Conservation (phyloP, 306 rosid genomes). For the Malus orientalis region DNA sequence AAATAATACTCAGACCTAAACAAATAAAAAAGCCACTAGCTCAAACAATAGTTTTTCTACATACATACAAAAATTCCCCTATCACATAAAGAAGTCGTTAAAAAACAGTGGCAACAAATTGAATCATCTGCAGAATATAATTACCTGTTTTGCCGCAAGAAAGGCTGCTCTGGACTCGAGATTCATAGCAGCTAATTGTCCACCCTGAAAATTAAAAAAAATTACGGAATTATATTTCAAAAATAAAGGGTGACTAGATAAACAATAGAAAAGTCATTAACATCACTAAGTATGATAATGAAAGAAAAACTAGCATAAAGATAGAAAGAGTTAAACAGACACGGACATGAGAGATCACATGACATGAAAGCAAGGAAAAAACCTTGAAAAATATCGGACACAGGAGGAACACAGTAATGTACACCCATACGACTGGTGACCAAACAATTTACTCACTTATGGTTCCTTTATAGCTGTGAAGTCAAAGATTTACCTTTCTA, state of each 20-base stretch:
- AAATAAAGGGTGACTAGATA: conserved; percentile 4
- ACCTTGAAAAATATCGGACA: not conserved
- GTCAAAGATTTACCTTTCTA: conserved; percentile 47
- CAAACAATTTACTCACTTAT: not conserved
- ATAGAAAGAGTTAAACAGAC: not conserved
- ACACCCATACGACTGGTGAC: not conserved
- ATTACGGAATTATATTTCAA: conserved; percentile 1
- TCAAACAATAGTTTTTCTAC: not conserved
- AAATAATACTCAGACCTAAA: not conserved
- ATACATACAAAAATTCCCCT: not conserved
- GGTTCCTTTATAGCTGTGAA: not conserved
- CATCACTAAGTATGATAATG: not conserved
- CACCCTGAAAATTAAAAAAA: conserved; percentile 59
- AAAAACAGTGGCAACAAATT: not conserved
- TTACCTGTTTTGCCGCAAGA: conserved; percentile 89
- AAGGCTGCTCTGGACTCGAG: conserved; percentile 81
- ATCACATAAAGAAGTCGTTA: not conserved
- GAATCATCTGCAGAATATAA: not conserved
- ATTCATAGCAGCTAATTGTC: conserved; percentile 70
- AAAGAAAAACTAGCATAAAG: not conserved
- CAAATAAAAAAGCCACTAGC: not conserved
- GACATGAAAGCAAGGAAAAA: not conserved
- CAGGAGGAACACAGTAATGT: not conserved
- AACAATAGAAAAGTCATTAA: not conserved
- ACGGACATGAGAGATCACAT: not conserved